These are phyloP conservation scores for Tricholoma flavovirens DNA, from an alignment of 768 basidiomycete species.

Conservation along the genomic window DNA sequence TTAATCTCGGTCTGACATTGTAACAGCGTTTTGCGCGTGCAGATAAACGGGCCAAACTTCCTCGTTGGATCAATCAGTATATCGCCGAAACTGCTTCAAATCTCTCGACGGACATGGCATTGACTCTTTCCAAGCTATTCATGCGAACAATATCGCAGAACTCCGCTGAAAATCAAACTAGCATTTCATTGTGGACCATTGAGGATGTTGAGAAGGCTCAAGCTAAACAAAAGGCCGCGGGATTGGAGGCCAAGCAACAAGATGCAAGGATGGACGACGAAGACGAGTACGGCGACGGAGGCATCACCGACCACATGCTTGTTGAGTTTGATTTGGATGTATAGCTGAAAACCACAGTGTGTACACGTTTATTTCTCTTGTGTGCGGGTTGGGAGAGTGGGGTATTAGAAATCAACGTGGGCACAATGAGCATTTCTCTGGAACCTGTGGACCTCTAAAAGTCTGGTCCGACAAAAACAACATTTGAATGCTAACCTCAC, in stretches of 20 bases:
- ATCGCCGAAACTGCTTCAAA: conserved; percentile 98
- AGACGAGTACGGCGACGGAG: conserved; percentile 66
- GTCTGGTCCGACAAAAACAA: neutral
- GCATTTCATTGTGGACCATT: conserved; percentile 90
- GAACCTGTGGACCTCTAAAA: conserved; percentile 22
- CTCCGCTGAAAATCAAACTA: conserved; percentile 92
- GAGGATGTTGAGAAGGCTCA: conserved; percentile 88
- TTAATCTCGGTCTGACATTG: neutral
- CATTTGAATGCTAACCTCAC: conserved; percentile 32
- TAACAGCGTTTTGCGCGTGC: conserved; percentile 82
- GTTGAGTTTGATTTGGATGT: conserved; percentile 50
- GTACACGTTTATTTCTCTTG: neutral
- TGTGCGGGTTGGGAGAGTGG: neutral
- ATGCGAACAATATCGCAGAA: conserved; percentile 99
- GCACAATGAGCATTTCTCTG: conserved; percentile 36
- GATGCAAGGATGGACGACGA: conserved; percentile 35
- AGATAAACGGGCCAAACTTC: conserved; percentile 92
- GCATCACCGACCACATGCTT: conserved; percentile 57
- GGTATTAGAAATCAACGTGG: conserved; percentile 5
- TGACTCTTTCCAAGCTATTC: conserved; percentile 91
- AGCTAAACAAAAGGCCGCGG: conserved; percentile 68
- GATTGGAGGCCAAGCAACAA: conserved; percentile 42
- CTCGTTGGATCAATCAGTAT: conserved; percentile 98
- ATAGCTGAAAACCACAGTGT: conserved; percentile 13
- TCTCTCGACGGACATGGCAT: conserved; percentile 95